A percentile compares a stretch with the other conserved stretches of the same genome.
Evolutionary conservation across 495 filamentous ascomycete species (phyloP).

Genomic region (Xylaria flabelliformis): DNA sequence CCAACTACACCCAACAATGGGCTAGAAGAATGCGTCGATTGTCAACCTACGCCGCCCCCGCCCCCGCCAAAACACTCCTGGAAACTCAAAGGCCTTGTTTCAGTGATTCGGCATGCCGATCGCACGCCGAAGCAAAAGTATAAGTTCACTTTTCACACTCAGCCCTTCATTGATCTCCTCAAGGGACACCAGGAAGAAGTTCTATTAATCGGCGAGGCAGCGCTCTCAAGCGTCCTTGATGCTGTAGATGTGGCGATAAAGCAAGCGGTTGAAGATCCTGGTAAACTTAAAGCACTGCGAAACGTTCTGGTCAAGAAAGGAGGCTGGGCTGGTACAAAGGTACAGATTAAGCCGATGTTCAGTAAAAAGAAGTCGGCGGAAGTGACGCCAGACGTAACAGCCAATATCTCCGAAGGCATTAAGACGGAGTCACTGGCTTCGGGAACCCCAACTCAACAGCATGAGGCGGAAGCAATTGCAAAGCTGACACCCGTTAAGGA

Average conservation of each 20-base stretch:
- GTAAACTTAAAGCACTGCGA: conserved; percentile 81
- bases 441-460: conserved; percentile 73
- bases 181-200: conserved; percentile 97
- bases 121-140: conserved; percentile 98
- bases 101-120: conserved; percentile 94
- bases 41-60: conserved; percentile 62
- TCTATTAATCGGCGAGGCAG: conserved; percentile 87
- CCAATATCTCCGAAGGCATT: conserved; percentile 32
- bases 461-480: conserved; percentile 49
- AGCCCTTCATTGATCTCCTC: conserved; percentile 91
- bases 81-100: conserved; percentile 98
- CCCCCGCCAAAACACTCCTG: conserved; percentile 94
- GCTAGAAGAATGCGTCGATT: conserved; percentile 37
- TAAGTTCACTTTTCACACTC: conserved; percentile 98
- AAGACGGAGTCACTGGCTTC: conserved; percentile 43
- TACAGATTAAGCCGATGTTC: conserved; percentile 99
- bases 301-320: conserved; percentile 91
- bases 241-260: conserved; percentile 81
- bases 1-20: conserved; percentile 48
- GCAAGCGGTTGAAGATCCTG: conserved; percentile 79
- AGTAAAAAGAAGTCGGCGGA: conserved; percentile 73
- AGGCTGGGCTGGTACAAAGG: conserved; percentile 92
- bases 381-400: conserved; percentile 33
- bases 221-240: conserved; percentile 84
- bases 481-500: conserved; percentile 31